phyloP scores from a whole-genome alignment of 108 stramenopile genomes.

The Epipyxis sp. region DNA sequence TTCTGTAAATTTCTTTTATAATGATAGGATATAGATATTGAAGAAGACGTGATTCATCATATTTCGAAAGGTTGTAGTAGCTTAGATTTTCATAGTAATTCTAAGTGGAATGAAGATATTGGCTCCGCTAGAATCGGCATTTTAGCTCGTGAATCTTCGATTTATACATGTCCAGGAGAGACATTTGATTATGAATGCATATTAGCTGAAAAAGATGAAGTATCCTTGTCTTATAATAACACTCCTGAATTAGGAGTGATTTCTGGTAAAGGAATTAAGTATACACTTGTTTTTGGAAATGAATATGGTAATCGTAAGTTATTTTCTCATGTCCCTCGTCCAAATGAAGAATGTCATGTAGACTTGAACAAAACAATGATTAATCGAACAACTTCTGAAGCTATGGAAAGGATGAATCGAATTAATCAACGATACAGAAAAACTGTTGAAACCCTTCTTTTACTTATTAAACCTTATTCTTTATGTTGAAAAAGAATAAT shows the following conservation, averaged over 20 bases:
- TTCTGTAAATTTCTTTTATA: too few species aligned
- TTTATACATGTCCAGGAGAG: slow-evolving; percentile 23
- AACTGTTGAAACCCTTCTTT: neutral
- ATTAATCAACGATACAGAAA: neutral
- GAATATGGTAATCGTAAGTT: slow-evolving; percentile 9
- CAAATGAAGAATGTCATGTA: neutral
- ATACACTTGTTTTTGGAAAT: slow-evolving; percentile 19
- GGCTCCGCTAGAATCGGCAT: neutral
- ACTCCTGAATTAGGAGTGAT: slow-evolving; percentile 23
- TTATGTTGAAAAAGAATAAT: too few species aligned
- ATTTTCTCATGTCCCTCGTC: slow-evolving; percentile 25
- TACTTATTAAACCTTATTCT: neutral
- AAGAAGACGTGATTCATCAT: neutral
- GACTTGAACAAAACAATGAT: neutral
- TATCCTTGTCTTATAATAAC: slow-evolving; percentile 11
- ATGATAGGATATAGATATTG: neutral
- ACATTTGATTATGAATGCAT: slow-evolving; percentile 14
- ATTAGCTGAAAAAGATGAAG: slow-evolving; percentile 26
- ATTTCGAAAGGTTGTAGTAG: neutral
- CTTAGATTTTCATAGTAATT: slow-evolving; percentile 1
- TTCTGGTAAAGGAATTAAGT: slow-evolving; percentile 19
- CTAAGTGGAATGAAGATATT: slow-evolving; percentile 17
- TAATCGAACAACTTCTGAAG: slow-evolving; percentile 7
- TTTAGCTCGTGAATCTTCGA: neutral
- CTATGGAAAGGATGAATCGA: neutral